Evolutionary conservation across 2,329 filamentous ascomycete genomes (phyloP).

Genomic region (Fusarium albosuccineum): DNA sequence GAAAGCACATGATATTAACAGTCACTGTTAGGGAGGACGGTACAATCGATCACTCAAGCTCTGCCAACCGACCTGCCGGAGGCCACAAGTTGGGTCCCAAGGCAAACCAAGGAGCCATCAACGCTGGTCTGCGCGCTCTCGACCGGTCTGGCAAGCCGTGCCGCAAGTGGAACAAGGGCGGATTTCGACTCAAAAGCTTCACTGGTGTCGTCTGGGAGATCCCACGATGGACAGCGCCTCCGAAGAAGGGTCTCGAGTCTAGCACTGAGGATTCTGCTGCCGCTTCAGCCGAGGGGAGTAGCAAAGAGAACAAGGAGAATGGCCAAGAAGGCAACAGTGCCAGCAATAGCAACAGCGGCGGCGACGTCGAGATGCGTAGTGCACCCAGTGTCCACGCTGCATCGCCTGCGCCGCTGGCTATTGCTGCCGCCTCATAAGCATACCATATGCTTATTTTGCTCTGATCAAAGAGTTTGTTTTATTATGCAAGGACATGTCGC

Average conservation of each 20-base stretch:
- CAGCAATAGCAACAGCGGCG: constrained; percentile 57
- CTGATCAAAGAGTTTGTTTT: constrained; percentile 28
- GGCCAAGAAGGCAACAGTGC: constrained; percentile 63
- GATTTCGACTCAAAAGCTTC: constrained; percentile 90
- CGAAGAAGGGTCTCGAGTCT: constrained; percentile 64
- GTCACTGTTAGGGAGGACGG: constrained; percentile 68
- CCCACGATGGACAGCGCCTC: constrained; percentile 83
- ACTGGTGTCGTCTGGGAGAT: constrained; percentile 88
- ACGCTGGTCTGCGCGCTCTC: constrained; percentile 92
- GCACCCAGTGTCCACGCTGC: constrained; percentile 64
- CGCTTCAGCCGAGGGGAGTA: constrained; percentile 65
- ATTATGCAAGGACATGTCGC: constrained; percentile 24
- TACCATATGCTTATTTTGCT: constrained; percentile 5
- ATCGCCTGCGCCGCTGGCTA: constrained; percentile 64
- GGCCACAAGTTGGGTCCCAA: constrained; percentile 93
- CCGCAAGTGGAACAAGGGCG: constrained; percentile 88
- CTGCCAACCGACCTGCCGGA: constrained; percentile 62
- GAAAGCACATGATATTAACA: constrained; percentile 45
- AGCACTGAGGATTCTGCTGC: constrained; percentile 60
- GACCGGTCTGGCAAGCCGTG: constrained; percentile 93
- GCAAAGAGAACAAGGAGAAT: constrained; percentile 76
- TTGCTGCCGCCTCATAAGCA: constrained; percentile 59
- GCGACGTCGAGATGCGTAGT: constrained; percentile 67
- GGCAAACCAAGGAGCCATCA: constrained; percentile 97
- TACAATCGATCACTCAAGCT: constrained; percentile 68